Conservation (phyloP, 352 stramenopile species). For the Blastocystis sp. region DNA sequence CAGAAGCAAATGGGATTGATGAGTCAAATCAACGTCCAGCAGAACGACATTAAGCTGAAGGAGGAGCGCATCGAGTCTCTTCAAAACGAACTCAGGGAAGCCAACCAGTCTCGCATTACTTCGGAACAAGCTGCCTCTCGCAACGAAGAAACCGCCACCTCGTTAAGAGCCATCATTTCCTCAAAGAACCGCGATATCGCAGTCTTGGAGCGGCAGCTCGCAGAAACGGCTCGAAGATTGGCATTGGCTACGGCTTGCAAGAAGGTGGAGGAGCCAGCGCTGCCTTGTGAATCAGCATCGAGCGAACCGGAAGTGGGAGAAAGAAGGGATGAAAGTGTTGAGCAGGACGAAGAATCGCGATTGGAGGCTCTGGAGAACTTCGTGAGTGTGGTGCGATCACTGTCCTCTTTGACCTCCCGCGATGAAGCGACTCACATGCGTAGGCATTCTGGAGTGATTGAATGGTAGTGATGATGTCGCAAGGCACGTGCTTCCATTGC, state of each 20-base stretch:
- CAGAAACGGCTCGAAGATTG: slow-evolving; percentile 8
- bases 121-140: not conserved
- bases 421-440: slow-evolving; percentile 4
- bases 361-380: slow-evolving; percentile 27
- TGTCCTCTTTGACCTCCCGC: not conserved
- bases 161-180: slow-evolving; percentile 43
- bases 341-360: slow-evolving; percentile 38
- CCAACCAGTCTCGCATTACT: not conserved
- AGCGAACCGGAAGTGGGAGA: not conserved
- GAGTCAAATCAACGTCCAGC: slow-evolving; percentile 45
- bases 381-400: not conserved
- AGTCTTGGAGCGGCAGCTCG: slow-evolving; percentile 4
- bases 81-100: not conserved
- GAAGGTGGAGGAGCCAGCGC: not conserved
- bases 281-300: not conserved
- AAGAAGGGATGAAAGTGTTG: not conserved
- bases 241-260: not conserved
- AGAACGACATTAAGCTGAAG: slow-evolving; percentile 42
- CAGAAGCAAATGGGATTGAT: slow-evolving; percentile 36
- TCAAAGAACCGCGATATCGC: slow-evolving; percentile 57
- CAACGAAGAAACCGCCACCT: slow-evolving; percentile 13
- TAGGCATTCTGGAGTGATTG: not conserved
- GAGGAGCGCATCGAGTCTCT: not conserved
- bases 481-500: slow-evolving; percentile 46
- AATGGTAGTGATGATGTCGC: slow-evolving; percentile 1